Evolutionary conservation across 2,329 filamentous ascomycete genomes (phyloP).

Genomic region (Aspergillus flavus): DNA sequence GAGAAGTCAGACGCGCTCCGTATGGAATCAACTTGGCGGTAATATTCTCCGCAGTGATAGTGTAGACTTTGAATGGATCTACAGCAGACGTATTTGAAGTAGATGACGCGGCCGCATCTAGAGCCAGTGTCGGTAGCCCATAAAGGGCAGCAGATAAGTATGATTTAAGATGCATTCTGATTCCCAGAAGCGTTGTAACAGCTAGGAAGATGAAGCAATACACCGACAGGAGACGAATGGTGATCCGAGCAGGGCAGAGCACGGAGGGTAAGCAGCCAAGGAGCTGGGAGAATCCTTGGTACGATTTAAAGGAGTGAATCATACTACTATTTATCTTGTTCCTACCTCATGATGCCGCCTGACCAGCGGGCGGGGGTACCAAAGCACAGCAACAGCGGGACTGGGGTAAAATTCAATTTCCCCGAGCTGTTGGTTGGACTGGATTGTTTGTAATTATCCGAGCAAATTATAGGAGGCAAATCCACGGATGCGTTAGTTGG

Average conservation of each 20-base stretch:
- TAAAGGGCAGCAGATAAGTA: conserved; percentile 37
- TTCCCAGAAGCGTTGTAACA: conserved; percentile 28
- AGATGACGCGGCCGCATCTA: conserved; percentile 17
- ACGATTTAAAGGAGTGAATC: conserved; percentile 20
- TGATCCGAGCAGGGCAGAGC: conserved; percentile 32
- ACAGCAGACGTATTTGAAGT: conserved; percentile 27
- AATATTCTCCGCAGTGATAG: conserved; percentile 50
- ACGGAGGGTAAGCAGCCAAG: conserved; percentile 30
- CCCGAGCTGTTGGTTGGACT: conserved; percentile 21
- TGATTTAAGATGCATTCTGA: conserved; percentile 41
- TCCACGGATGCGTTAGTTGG: conserved; percentile 2
- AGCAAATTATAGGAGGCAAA: conserved; percentile 12
- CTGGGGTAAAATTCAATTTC: conserved; percentile 18
- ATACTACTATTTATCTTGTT: conserved; percentile 19
- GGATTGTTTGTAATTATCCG: conserved; percentile 19
- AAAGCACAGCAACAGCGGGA: conserved; percentile 16
- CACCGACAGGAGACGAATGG: conserved; percentile 30
- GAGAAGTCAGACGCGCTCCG: conserved; percentile 50
- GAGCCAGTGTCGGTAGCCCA: conserved; percentile 34
- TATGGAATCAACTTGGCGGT: conserved; percentile 53
- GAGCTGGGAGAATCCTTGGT: conserved; percentile 21
- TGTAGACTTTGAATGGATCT: conserved; percentile 47
- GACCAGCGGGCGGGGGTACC: conserved; percentile 21
- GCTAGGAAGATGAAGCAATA: conserved; percentile 35
- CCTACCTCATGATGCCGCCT: conserved; percentile 24